These are phyloP conservation scores for Filobasidium uniguttulatum DNA, from an alignment of 1,284 basidiomycete genomes.

Conservation along the genomic window DNA sequence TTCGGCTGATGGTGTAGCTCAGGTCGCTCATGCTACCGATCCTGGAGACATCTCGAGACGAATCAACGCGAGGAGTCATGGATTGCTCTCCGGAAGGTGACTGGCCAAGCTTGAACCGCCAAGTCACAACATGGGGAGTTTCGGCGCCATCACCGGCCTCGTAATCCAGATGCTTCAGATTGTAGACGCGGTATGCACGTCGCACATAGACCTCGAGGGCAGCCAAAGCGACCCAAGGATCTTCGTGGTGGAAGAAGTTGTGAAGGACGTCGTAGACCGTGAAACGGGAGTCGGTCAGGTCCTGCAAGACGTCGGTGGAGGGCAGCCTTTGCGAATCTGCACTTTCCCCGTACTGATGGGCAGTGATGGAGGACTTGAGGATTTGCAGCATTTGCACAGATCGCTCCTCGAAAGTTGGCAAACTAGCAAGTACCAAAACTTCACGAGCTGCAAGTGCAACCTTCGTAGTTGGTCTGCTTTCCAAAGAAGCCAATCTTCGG, in stretches of 20 bases:
- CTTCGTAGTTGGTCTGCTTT: slow-evolving; percentile 68
- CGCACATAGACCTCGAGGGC: slow-evolving; percentile 93
- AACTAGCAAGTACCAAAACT: slow-evolving; percentile 85
- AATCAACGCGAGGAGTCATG: slow-evolving; percentile 59
- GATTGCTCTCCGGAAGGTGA: slow-evolving; percentile 62
- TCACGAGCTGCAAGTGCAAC: slow-evolving; percentile 94
- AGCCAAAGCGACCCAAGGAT: slow-evolving; percentile 74
- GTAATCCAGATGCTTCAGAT: slow-evolving; percentile 79
- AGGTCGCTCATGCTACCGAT: slow-evolving; percentile 86
- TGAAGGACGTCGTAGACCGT: slow-evolving; percentile 96
- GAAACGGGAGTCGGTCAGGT: slow-evolving; percentile 90
- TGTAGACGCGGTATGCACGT: slow-evolving; percentile 84
- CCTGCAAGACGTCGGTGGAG: slow-evolving; percentile 71
- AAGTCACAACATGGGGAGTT: slow-evolving; percentile 64
- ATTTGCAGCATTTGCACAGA: slow-evolving; percentile 87
- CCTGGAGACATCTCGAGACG: slow-evolving; percentile 40
- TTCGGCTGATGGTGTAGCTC: slow-evolving; percentile 67
- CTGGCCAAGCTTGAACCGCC: slow-evolving; percentile 80
- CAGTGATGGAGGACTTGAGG: slow-evolving; percentile 72
- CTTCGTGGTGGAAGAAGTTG: slow-evolving; percentile 79
- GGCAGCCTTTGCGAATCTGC: slow-evolving; percentile 51
- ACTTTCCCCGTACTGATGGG: slow-evolving; percentile 77
- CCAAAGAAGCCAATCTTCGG: slow-evolving; percentile 48
- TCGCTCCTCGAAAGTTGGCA: slow-evolving; percentile 94
- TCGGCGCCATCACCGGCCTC: slow-evolving; percentile 73